Evolutionary conservation across 2,329 filamentous ascomycete species (phyloP), one percentile per base, ranked within the genome.

Genomic region (Daldinia sp.): DNA sequence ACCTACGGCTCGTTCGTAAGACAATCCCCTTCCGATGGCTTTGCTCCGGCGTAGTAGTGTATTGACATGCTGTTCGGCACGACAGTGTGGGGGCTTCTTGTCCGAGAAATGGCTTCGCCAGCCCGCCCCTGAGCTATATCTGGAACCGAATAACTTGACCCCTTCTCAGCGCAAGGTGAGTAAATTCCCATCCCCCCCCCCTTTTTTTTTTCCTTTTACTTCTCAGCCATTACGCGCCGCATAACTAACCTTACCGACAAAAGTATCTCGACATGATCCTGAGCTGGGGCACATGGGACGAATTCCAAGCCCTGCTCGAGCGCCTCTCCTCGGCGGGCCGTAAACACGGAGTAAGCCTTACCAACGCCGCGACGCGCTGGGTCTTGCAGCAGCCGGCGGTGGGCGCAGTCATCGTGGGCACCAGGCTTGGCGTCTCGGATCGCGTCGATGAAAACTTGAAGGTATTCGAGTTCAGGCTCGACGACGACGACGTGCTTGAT

Each of bases 101-200:
- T 74, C 76, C 1, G 49, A 74, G 25, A 65, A 70, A 53, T 79
- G 76, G 77, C 70, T 76, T 8, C 48, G 45, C 25, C 61, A 73
- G 52, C 70, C 72, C n/a, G 60, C 63, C 2, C 76, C 76, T 0
- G 72, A 75, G 15, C 61, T 75, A 15, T 78, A 77, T 64, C 71
- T 71, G 1, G 64, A 73, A 49, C 61, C 71, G 13, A 66, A 41
- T 6, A 63, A 43, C 4, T 64, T 78, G 8, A 78, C 76, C 1
- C 76, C 76, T 2, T 77, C 76, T 3, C 77, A 78, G 52, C 71
- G 77, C 48, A 77, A 78, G 67, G 72, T 66, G 51, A 57, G 49
- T 43, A 21, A n/a, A 15, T 35, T 34, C 15, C 3, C 17, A 27
- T 13, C 21, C 1, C 10, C n/a, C n/a, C n/a, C n/a, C n/a, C n/a